phyloP scores from a whole-genome alignment of 371 early-diverging fungal species.

The Syncephalastrum contaminatum region DNA sequence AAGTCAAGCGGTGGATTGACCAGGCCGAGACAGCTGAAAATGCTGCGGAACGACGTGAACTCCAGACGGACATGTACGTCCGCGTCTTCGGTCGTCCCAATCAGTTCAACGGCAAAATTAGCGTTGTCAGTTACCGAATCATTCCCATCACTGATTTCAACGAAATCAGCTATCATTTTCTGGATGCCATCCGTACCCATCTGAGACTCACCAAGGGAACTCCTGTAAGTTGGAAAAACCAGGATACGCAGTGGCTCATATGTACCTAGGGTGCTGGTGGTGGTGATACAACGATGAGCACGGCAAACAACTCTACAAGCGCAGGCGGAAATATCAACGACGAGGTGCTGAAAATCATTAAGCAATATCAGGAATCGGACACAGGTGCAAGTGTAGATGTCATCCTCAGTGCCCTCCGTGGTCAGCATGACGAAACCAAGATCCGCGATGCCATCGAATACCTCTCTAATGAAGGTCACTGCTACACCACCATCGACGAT shows the following conservation, averaged over 20 bases:
- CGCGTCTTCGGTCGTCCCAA: slow-evolving; percentile 67
- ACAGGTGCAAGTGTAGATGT: slow-evolving; percentile 35
- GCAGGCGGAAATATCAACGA: slow-evolving; percentile 9
- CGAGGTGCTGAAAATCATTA: slow-evolving; percentile 25
- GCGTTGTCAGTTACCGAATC: slow-evolving; percentile 51
- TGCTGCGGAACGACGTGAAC: slow-evolving; percentile 16
- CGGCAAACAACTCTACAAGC: slow-evolving; percentile 12
- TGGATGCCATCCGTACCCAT: slow-evolving; percentile 66
- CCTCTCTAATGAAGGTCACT: slow-evolving; percentile 60
- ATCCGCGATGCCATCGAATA: slow-evolving; percentile 51
- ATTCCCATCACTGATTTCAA: slow-evolving; percentile 67
- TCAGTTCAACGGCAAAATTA: slow-evolving; percentile 55
- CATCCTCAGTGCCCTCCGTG: slow-evolving; percentile 37
- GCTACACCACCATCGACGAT: slow-evolving; percentile 67
- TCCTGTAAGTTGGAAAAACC: not conserved
- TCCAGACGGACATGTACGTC: slow-evolving; percentile 56
- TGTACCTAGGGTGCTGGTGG: not conserved
- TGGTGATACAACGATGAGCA: not conserved
- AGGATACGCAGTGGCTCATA: not conserved
- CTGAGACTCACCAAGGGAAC: slow-evolving; percentile 41
- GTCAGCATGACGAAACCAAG: slow-evolving; percentile 28
- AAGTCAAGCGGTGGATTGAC: slow-evolving; percentile 66
- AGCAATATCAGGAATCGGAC: slow-evolving; percentile 17
- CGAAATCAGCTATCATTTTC: slow-evolving; percentile 73
- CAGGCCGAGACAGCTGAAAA: slow-evolving; percentile 35